phyloP scores from a whole-genome alignment of 805 yeast species.

The Cyberlindnera americana region DNA sequence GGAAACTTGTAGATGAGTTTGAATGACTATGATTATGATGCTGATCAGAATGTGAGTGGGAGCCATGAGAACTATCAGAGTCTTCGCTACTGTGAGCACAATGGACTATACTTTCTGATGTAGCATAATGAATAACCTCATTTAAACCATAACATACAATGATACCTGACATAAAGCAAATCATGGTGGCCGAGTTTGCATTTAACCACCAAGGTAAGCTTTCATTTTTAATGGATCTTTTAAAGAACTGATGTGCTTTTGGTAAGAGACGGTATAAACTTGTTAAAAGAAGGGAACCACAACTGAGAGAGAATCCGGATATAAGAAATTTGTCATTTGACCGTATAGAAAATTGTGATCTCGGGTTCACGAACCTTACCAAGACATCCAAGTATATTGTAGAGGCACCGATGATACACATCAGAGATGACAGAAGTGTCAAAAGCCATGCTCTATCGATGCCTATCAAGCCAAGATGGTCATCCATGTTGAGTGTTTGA shows the following conservation, averaged over 20 bases:
- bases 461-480: neutral
- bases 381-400: slow-evolving; percentile 60
- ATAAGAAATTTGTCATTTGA: slow-evolving; percentile 64
- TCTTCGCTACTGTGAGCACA: slow-evolving; percentile 62
- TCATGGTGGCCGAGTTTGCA: slow-evolving; percentile 38
- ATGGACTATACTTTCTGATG: slow-evolving; percentile 82
- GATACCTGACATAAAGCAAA: slow-evolving; percentile 57
- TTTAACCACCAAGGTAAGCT: slow-evolving; percentile 15
- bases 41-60: slow-evolving; percentile 18
- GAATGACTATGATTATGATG: slow-evolving; percentile 12
- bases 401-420: slow-evolving; percentile 70
- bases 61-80: slow-evolving; percentile 13
- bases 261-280: slow-evolving; percentile 79
- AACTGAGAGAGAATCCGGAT: slow-evolving; percentile 68
- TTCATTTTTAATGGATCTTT: slow-evolving; percentile 21
- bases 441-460: slow-evolving; percentile 56
- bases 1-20: slow-evolving; percentile 2
- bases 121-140: slow-evolving; percentile 60
- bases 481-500: too few species aligned
- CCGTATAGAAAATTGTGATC: slow-evolving; percentile 47
- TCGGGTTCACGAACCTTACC: slow-evolving; percentile 43
- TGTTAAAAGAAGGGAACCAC: slow-evolving; percentile 82
- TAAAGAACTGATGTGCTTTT: slow-evolving; percentile 48
- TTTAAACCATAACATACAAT: slow-evolving; percentile 58
- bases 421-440: slow-evolving; percentile 59